Percentiles rank a stretch among this genome's conserved stretches.
phyloP scores from a whole-genome alignment of 805 yeast genomes.

The Candida khao-thaluensis region DNA sequence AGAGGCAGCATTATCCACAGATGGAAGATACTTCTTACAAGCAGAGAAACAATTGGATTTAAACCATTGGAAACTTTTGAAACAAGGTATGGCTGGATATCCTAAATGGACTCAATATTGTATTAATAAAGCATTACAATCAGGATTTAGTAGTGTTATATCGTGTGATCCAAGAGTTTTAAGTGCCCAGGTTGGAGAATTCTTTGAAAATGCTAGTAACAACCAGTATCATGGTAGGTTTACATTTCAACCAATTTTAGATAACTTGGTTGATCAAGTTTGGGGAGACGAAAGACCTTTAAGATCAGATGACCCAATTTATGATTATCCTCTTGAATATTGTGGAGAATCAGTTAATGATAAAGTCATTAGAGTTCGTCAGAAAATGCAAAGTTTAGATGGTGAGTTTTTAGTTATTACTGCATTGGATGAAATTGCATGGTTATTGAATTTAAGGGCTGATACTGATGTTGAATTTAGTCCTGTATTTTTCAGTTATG shows the following conservation, averaged over 20 bases:
- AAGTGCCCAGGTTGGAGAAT: slow-evolving; percentile 46
- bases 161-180: slow-evolving; percentile 85
- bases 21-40: slow-evolving; percentile 92
- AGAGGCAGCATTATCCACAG: slow-evolving; percentile 82
- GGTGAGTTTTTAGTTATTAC: slow-evolving; percentile 40
- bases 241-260: slow-evolving; percentile 29
- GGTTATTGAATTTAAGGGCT: slow-evolving; percentile 73
- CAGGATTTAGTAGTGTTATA: slow-evolving; percentile 49
- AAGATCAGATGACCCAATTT: slow-evolving; percentile 34
- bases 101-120: slow-evolving; percentile 80
- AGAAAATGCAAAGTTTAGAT: slow-evolving; percentile 26
- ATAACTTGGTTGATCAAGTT: slow-evolving; percentile 36
- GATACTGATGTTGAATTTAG: slow-evolving; percentile 72
- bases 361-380: slow-evolving; percentile 31
- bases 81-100: slow-evolving; percentile 71
- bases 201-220: slow-evolving; percentile 29
- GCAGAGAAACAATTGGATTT: slow-evolving; percentile 79
- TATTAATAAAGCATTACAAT: slow-evolving; percentile 54
- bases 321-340: slow-evolving; percentile 27
- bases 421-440: slow-evolving; percentile 85
- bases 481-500: slow-evolving; percentile 82
- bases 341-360: slow-evolving; percentile 34
- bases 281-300: slow-evolving; percentile 38
- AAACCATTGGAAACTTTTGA: slow-evolving; percentile 71
- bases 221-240: slow-evolving; percentile 21